These are phyloP conservation scores for Starmerella potacharoeniae DNA, from an alignment of 805 yeast genomes.

Conservation along the genomic window DNA sequence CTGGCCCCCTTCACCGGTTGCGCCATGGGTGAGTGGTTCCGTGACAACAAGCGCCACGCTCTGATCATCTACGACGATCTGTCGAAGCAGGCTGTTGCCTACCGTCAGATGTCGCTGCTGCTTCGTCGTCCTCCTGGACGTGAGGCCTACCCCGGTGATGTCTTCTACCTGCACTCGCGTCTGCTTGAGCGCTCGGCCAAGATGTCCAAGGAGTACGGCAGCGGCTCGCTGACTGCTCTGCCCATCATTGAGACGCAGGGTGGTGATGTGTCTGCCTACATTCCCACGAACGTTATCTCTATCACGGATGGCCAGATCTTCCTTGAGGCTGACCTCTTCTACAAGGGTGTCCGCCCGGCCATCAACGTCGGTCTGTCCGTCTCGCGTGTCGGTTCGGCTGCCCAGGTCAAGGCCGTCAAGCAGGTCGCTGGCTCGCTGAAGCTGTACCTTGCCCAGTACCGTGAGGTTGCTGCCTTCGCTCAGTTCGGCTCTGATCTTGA, in stretches of 20 bases:
- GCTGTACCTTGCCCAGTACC: conserved; percentile 99
- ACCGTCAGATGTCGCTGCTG: conserved; percentile 96
- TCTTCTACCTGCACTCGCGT: conserved; percentile 90
- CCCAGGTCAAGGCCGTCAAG: conserved; percentile 99
- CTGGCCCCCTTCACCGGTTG: conserved; percentile 99
- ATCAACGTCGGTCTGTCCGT: conserved; percentile 99
- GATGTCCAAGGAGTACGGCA: conserved; percentile 81
- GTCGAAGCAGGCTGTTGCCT: conserved; percentile 99
- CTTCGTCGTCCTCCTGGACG: conserved; percentile 97
- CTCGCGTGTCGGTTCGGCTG: conserved; percentile 99
- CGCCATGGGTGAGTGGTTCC: conserved; percentile 99
- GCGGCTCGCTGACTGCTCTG: conserved; percentile 90
- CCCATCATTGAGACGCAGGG: conserved; percentile 98
- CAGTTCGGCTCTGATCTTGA: conserved; percentile 99
- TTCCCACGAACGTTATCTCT: conserved; percentile 96
- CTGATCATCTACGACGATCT: conserved; percentile 94
- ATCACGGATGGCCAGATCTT: conserved; percentile 96
- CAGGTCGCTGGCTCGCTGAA: conserved; percentile 99
- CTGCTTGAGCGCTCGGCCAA: conserved; percentile 95
- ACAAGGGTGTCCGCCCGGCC: conserved; percentile 99
- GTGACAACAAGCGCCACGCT: conserved; percentile 98
- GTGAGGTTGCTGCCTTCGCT: conserved; percentile 99
- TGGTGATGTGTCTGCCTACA: conserved; percentile 97
- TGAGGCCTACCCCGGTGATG: conserved; percentile 96
- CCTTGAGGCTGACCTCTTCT: conserved; percentile 98